Evolutionary conservation across 139 green algal genomes (phyloP).

Genomic region (Chlorella sorokiniana): DNA sequence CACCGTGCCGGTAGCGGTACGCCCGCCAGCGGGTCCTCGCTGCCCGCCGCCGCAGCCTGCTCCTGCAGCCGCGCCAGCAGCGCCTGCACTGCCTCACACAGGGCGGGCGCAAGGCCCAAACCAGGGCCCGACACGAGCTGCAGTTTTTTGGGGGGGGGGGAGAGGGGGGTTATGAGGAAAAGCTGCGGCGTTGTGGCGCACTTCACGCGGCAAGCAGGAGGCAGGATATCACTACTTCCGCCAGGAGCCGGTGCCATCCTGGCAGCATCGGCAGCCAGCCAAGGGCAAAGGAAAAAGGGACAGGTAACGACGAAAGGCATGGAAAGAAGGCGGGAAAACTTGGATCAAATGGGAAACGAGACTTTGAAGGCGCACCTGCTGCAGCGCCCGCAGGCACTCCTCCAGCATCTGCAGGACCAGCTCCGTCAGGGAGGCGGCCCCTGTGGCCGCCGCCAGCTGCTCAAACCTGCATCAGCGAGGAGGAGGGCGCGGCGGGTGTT

Average conservation of each 20-base stretch:
- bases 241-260: no score
- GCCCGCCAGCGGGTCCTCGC: slow-evolving; percentile 7
- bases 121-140: slow-evolving; percentile 3
- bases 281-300: no score
- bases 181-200: not conserved
- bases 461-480: slow-evolving; percentile 19
- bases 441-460: slow-evolving; percentile 13
- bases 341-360: not conserved
- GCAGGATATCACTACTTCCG: no score
- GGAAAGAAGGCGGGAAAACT: not conserved
- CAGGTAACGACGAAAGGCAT: no score
- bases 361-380: not conserved
- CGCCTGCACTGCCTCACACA: slow-evolving; percentile 47
- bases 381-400: slow-evolving; percentile 12
- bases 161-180: not conserved
- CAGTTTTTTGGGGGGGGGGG: no score
- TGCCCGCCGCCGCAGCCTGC: not conserved
- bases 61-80: slow-evolving; percentile 45
- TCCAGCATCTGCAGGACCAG: slow-evolving; percentile 9
- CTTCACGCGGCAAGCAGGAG: no score
- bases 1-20: slow-evolving; percentile 48
- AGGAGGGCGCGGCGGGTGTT: not conserved
- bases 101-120: slow-evolving; percentile 20
- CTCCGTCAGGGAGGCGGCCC: slow-evolving; percentile 4
- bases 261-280: no score